Evolutionary conservation across 768 basidiomycete genomes (phyloP).

Genomic region (Clathrus columnatus): DNA sequence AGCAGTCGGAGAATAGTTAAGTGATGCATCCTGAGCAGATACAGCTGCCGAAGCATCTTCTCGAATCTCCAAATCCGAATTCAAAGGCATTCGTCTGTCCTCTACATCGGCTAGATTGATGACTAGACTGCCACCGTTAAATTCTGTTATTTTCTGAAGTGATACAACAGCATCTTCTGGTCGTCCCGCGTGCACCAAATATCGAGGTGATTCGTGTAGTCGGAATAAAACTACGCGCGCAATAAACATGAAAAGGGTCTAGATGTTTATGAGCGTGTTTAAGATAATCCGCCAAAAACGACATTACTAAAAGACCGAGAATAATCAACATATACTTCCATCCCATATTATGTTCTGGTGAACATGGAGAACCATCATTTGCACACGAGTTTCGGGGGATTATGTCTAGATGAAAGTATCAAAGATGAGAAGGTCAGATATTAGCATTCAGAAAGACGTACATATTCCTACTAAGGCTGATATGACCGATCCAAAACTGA

Average conservation of each 20-base stretch:
- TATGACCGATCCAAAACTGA: slow-evolving; percentile 86
- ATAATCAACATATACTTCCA: slow-evolving; percentile 81
- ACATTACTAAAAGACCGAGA: slow-evolving; percentile 78
- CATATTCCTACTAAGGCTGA: slow-evolving; percentile 68
- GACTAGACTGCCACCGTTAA: slow-evolving; percentile 68
- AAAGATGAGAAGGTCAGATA: no score
- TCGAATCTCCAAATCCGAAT: neutral
- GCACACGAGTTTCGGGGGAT: slow-evolving; percentile 72
- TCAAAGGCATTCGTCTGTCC: slow-evolving; percentile 21
- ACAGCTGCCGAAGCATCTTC: neutral
- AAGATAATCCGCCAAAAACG: slow-evolving; percentile 5
- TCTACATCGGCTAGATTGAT: slow-evolving; percentile 67
- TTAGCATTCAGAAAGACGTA: no score
- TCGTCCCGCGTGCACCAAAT: slow-evolving; percentile 82
- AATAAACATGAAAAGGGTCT: slow-evolving; percentile 86
- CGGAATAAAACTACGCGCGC: slow-evolving; percentile 85
- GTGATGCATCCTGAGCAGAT: neutral
- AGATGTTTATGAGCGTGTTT: neutral
- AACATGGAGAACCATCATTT: slow-evolving; percentile 38
- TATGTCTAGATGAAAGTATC: slow-evolving; percentile 28
- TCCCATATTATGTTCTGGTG: slow-evolving; percentile 61
- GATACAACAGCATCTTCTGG: slow-evolving; percentile 77
- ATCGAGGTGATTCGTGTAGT: slow-evolving; percentile 90
- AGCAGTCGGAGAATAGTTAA: neutral
- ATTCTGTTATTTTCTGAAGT: slow-evolving; percentile 74